Base-by-base conservation (phyloP, 2,329 filamentous ascomycete genomes). In the Neonectria magnoliae region DNA sequence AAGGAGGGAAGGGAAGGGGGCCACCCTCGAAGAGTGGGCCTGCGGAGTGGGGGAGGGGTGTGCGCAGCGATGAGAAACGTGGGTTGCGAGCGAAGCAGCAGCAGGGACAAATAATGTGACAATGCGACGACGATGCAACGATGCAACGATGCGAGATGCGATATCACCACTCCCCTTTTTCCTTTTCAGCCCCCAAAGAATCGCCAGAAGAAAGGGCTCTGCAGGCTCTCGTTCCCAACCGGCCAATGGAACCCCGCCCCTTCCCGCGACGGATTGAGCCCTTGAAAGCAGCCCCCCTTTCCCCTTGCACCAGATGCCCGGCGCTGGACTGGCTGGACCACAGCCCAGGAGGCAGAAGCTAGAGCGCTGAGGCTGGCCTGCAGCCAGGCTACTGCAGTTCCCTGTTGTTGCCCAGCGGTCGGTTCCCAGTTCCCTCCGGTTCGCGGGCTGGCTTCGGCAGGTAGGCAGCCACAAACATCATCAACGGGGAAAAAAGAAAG, bases 291-390 rank as follows among this genome's bases (percentile, higher is more conserved):
- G 16, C 61, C 68, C 60, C 65, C 67, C 50, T 66, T 71, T 67
- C 66, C 68, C 66, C 57, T 71, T 70, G 64, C 65, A 61, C 64
- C 63, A 71, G 59, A 44, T 59, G 62, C 65, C 60, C 55, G 57
- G 65, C 59, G 57, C 57, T 60, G 45, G 56, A 68, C 61, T 70
- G 63, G 66, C 58, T 66, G 58, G 48, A 64, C 60, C 62, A 60
- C 64, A 67, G 68, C 64, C 68, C 45, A 61, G 38, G 58, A 51
- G 52, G 55, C 60, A 57, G 57, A 45, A 14, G 52, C 60, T 36
- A 55, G 27, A 52, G 18, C 38, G 50, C 47, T 53, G 42, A 59
- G 22, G 47, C 36, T 56, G 50, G 55, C 66, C 66, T 71, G 68
- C 68, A 71, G 68, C 33, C 33, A 45, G 41, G 53, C 47, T 57